These are phyloP conservation scores for Suhomyces coccinellae DNA, from an alignment of 1,139 yeast genomes.

Conservation along the genomic window DNA sequence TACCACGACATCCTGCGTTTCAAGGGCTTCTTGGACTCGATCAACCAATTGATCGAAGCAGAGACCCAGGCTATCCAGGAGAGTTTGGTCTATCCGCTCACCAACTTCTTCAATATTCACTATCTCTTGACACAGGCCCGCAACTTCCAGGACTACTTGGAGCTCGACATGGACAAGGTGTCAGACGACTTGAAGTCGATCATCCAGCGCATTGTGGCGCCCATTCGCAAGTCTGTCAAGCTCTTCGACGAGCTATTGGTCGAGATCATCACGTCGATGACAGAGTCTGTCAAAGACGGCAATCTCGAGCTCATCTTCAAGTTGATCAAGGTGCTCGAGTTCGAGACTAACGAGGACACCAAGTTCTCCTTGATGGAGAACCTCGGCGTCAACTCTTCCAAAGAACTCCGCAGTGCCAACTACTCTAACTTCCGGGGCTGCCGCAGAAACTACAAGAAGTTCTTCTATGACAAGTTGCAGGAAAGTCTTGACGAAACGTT, in stretches of 20 bases:
- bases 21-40: constrained; percentile 48
- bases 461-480: constrained; percentile 62
- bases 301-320: constrained; percentile 70
- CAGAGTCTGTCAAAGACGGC: constrained; percentile 69
- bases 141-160: constrained; percentile 76
- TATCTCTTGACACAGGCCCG: constrained; percentile 67
- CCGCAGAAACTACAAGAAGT: constrained; percentile 63
- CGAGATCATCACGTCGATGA: constrained; percentile 62
- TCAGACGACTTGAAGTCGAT: constrained; percentile 74
- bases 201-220: constrained; percentile 57
- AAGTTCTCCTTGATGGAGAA: constrained; percentile 54
- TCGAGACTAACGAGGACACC: constrained; percentile 77
- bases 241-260: constrained; percentile 67
- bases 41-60: constrained; percentile 54
- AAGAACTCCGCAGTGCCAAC: constrained; percentile 23
- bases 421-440: constrained; percentile 42
- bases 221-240: constrained; percentile 49
- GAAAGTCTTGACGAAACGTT: constrained; percentile 66
- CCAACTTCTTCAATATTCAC: constrained; percentile 66
- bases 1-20: constrained; percentile 63
- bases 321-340: constrained; percentile 72
- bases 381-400: constrained; percentile 30
- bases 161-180: constrained; percentile 50
- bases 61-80: constrained; percentile 52
- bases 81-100: constrained; percentile 57